Evolutionary conservation across 495 filamentous ascomycete genomes (phyloP).

Genomic region (Xylaria cubensis): DNA sequence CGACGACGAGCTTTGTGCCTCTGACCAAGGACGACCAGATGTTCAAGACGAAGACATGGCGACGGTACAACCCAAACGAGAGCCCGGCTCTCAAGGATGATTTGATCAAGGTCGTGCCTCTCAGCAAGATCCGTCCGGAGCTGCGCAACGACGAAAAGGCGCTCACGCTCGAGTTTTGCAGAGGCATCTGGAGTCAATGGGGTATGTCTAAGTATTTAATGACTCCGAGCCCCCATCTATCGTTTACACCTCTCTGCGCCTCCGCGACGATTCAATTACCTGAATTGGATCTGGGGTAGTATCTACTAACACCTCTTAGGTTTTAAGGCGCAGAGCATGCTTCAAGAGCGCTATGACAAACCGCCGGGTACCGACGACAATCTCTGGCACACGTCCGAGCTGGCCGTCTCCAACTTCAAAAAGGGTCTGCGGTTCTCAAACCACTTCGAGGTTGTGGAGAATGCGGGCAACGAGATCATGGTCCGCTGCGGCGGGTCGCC

Average conservation of each 20-base stretch:
- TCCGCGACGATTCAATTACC: constrained; percentile 1
- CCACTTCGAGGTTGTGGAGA: constrained; percentile 78
- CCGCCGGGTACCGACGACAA: constrained; percentile 64
- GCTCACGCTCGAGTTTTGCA: constrained; percentile 67
- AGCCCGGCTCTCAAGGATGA: constrained; percentile 69
- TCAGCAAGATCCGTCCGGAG: constrained; percentile 67
- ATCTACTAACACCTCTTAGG: constrained; percentile 46
- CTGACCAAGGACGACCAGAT: constrained; percentile 66
- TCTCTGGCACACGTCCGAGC: constrained; percentile 66
- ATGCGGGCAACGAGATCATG: constrained; percentile 64
- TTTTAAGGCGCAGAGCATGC: constrained; percentile 67
- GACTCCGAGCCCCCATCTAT: neutral
- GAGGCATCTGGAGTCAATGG: constrained; percentile 69
- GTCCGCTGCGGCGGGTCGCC: constrained; percentile 74
- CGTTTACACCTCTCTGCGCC: neutral
- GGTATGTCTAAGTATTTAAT: constrained; percentile 50
- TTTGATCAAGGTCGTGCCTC: constrained; percentile 65
- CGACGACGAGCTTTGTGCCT: constrained; percentile 44
- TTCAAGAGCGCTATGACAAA: constrained; percentile 68
- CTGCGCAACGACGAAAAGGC: constrained; percentile 66
- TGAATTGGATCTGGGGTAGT: neutral
- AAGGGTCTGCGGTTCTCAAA: constrained; percentile 72
- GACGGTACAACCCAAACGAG: constrained; percentile 64
- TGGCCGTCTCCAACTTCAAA: constrained; percentile 62
- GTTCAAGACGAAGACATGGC: constrained; percentile 61